Conservation (phyloP, 371 early-diverging fungal genomes). For the Capniomyces stellatus region DNA sequence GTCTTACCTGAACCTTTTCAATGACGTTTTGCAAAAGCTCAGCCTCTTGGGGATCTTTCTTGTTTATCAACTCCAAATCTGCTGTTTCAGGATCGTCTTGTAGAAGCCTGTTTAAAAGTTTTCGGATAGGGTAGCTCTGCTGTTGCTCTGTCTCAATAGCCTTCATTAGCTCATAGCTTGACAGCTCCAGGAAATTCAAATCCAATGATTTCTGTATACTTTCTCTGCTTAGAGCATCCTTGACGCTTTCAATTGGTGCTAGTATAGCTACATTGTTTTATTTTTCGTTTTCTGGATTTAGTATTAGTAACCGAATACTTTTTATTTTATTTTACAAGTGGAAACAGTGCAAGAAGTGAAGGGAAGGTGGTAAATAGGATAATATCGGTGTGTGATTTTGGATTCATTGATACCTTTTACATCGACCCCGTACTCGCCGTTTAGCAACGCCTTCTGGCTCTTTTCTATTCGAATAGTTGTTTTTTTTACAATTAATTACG, state of each 20-base stretch:
- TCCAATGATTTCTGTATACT: neutral
- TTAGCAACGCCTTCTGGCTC: too few species aligned
- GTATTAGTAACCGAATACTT: too few species aligned
- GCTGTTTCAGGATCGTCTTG: neutral
- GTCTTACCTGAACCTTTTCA: conserved; percentile 1
- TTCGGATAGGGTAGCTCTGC: neutral
- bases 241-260: neutral
- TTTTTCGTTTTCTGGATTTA: too few species aligned
- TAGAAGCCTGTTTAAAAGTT: neutral
- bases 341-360: too few species aligned
- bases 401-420: too few species aligned
- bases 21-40: neutral
- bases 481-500: too few species aligned
- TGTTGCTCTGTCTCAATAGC: neutral
- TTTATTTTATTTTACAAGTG: too few species aligned
- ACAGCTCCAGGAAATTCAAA: neutral
- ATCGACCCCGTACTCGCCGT: too few species aligned
- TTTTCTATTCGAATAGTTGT: too few species aligned
- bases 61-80: neutral
- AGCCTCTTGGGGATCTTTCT: neutral
- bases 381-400: too few species aligned
- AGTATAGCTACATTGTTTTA: neutral
- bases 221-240: neutral
- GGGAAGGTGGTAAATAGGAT: too few species aligned
- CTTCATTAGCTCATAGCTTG: conserved; percentile 1